Evolutionary conservation across 2,329 filamentous ascomycete species (phyloP).

Genomic region (Aspergillus latus): DNA sequence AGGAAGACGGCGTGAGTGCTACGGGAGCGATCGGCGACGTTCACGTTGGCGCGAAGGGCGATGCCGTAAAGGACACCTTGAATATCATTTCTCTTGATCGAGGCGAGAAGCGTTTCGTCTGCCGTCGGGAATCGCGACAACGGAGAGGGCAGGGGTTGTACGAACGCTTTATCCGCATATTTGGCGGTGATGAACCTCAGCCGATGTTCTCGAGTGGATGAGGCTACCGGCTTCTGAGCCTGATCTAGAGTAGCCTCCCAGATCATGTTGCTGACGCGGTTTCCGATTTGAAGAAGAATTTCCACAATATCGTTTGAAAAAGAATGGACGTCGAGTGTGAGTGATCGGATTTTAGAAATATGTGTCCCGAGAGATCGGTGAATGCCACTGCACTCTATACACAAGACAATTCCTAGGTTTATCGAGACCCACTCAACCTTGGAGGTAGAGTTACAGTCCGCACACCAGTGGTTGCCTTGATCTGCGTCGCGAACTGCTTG

Average conservation of each 20-base stretch:
- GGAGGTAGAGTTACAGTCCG: constrained; percentile 84
- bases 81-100: constrained; percentile 95
- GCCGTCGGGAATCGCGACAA: constrained; percentile 73
- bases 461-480: constrained; percentile 89
- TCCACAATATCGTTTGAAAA: constrained; percentile 98
- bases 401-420: constrained; percentile 92
- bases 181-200: constrained; percentile 95
- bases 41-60: constrained; percentile 82
- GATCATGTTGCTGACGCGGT: constrained; percentile 91
- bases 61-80: constrained; percentile 89
- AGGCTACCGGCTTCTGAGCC: constrained; percentile 68
- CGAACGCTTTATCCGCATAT: constrained; percentile 80
- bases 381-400: constrained; percentile 97
- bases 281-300: constrained; percentile 84
- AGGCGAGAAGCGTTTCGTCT: constrained; percentile 85
- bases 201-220: constrained; percentile 83
- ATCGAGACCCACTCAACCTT: constrained; percentile 99
- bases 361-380: constrained; percentile 95
- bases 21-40: constrained; percentile 79
- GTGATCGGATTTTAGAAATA: constrained; percentile 93
- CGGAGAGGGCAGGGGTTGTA: constrained; percentile 70
- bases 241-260: constrained; percentile 87
- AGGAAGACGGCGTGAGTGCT: constrained; percentile 88
- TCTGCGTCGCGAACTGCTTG: constrained; percentile 86
- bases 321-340: constrained; percentile 92